Evolutionary conservation across 2,329 filamentous ascomycete species (phyloP).

Genomic region (Shiraia sp.): DNA sequence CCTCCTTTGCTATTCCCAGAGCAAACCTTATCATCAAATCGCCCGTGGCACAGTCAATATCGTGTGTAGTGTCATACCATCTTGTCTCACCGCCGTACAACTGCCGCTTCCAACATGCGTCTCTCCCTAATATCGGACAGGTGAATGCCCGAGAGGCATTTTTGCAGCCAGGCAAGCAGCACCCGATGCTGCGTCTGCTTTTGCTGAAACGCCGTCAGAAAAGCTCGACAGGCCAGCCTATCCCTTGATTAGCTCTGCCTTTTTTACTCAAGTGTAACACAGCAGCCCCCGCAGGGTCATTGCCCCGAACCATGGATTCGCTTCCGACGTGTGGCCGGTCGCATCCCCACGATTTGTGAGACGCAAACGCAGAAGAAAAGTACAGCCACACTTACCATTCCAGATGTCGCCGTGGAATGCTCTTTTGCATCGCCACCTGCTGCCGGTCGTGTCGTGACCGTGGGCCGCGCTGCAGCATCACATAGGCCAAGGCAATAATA

Average conservation of each 20-base stretch:
- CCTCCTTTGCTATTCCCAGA: slow-evolving; percentile 7
- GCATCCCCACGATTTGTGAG: slow-evolving; percentile 23
- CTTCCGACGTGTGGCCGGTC: slow-evolving; percentile 12
- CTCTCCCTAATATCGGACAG: slow-evolving; percentile 33
- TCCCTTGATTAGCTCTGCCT: slow-evolving; percentile 20
- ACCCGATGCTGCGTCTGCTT: slow-evolving; percentile 71
- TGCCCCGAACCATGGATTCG: slow-evolving; percentile 16
- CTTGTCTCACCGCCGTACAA: slow-evolving; percentile 13
- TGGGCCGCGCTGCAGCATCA: slow-evolving; percentile 63
- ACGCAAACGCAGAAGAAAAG: slow-evolving; percentile 20
- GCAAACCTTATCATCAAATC: slow-evolving; percentile 1
- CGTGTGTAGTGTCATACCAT: not conserved
- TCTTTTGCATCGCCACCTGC: slow-evolving; percentile 41
- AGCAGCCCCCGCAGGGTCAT: slow-evolving; percentile 24
- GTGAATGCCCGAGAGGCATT: slow-evolving; percentile 34
- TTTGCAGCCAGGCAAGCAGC: slow-evolving; percentile 69
- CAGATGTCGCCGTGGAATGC: slow-evolving; percentile 63
- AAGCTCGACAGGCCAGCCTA: slow-evolving; percentile 72
- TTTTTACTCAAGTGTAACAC: slow-evolving; percentile 5
- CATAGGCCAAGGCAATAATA: slow-evolving; percentile 65
- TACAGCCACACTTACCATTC: slow-evolving; percentile 59
- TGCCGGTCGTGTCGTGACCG: slow-evolving; percentile 44
- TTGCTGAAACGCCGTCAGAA: slow-evolving; percentile 65
- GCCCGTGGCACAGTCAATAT: not conserved
- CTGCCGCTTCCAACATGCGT: slow-evolving; percentile 33